Percentiles rank a stretch among this genome's conserved stretches.
Evolutionary conservation across 2,329 filamentous ascomycete species (phyloP).

Genomic region (Xylariaceae sp.): DNA sequence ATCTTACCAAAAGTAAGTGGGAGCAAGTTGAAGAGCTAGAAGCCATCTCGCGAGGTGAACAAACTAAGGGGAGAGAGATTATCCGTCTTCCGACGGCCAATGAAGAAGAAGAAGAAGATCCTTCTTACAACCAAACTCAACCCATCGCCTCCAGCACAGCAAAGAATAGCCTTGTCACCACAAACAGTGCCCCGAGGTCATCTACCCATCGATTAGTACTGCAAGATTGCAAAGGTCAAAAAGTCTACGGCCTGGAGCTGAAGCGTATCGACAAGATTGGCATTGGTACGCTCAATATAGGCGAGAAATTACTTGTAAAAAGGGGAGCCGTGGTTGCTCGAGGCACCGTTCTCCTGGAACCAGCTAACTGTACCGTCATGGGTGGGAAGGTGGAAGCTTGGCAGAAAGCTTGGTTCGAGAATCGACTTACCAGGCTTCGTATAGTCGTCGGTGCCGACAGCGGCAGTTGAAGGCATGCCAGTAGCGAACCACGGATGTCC

Average conservation of each 20-base stretch:
- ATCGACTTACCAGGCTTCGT: slow-evolving; percentile 65
- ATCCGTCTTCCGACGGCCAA: slow-evolving; percentile 56
- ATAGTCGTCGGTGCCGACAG: slow-evolving; percentile 47
- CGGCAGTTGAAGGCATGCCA: slow-evolving; percentile 12
- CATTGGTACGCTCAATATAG: slow-evolving; percentile 64
- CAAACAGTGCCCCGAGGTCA: slow-evolving; percentile 33
- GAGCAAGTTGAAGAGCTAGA: slow-evolving; percentile 82
- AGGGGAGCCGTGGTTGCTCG: slow-evolving; percentile 63
- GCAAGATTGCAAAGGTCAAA: slow-evolving; percentile 71
- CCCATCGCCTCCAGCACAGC: slow-evolving; percentile 6
- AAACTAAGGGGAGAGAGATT: slow-evolving; percentile 72
- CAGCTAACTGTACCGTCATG: slow-evolving; percentile 63
- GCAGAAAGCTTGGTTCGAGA: slow-evolving; percentile 73
- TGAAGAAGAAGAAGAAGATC: slow-evolving; percentile 45
- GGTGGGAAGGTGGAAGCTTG: slow-evolving; percentile 82
- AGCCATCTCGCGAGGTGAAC: slow-evolving; percentile 67
- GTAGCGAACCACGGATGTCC: no score
- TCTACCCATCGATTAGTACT: slow-evolving; percentile 77
- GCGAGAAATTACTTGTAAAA: slow-evolving; percentile 74
- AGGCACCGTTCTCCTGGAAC: slow-evolving; percentile 75
- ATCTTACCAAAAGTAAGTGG: slow-evolving; percentile 76
- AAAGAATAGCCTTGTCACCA: slow-evolving; percentile 9
- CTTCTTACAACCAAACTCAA: slow-evolving; percentile 26
- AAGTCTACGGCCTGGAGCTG: slow-evolving; percentile 70
- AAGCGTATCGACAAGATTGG: slow-evolving; percentile 61